Conservation (phyloP, 2,329 filamentous ascomycete species). For the Elsinoe arachidis region DNA sequence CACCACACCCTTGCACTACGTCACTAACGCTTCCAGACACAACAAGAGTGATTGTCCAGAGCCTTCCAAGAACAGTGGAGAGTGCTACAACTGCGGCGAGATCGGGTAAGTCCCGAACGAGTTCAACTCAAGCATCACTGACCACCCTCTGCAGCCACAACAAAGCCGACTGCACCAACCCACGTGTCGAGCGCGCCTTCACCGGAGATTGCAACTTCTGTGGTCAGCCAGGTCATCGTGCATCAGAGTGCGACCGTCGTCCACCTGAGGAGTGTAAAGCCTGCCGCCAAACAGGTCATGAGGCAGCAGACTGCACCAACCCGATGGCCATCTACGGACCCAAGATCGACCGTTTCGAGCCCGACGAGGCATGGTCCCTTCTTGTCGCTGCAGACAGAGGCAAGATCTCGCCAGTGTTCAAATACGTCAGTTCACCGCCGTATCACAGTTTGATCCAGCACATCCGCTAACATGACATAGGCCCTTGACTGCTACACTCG, state of each 20-base stretch:
- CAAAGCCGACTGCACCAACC: slow-evolving; percentile 54
- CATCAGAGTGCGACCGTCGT: slow-evolving; percentile 55
- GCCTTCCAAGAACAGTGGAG: slow-evolving; percentile 33
- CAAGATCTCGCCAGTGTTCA: slow-evolving; percentile 51
- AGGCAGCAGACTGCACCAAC: slow-evolving; percentile 47
- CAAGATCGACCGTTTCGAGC: slow-evolving; percentile 29
- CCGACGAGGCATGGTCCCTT: slow-evolving; percentile 51
- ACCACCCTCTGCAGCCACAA: slow-evolving; percentile 40
- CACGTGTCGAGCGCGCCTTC: slow-evolving; percentile 43
- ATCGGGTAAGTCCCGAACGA: slow-evolving; percentile 32
- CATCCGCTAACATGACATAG: neutral
- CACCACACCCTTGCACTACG: slow-evolving; percentile 12
- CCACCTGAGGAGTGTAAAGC: slow-evolving; percentile 51
- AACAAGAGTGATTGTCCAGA: slow-evolving; percentile 48
- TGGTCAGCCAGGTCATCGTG: slow-evolving; percentile 45
- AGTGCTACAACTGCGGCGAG: slow-evolving; percentile 54
- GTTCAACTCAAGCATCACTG: neutral
- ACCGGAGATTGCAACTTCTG: slow-evolving; percentile 54
- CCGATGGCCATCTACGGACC: slow-evolving; percentile 51
- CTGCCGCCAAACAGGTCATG: slow-evolving; percentile 54
- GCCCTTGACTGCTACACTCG: slow-evolving; percentile 41
- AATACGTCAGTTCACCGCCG: slow-evolving; percentile 32
- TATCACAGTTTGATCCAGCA: slow-evolving; percentile 30
- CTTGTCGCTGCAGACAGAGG: slow-evolving; percentile 46
- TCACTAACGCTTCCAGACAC: slow-evolving; percentile 38